Conservation (phyloP, 805 yeast species). For the Spathaspora girioi region DNA sequence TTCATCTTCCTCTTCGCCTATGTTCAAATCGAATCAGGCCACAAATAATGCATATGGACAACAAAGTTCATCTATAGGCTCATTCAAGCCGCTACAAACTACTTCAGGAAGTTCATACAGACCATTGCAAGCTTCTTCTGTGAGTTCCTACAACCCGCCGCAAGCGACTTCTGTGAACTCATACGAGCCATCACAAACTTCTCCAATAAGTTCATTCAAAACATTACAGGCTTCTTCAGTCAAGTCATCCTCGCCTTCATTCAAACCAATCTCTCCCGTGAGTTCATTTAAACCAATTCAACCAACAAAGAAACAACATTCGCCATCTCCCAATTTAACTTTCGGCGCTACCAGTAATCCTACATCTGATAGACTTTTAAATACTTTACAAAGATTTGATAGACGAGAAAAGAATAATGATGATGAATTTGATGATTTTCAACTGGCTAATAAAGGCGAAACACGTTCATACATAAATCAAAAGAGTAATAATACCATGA, state of each 20-base stretch:
- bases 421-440: conserved; percentile 28
- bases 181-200: background rate
- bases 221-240: background rate
- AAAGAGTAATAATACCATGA: background rate
- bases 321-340: conserved; percentile 5
- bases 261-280: background rate
- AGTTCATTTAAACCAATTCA: conserved; percentile 2
- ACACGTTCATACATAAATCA: background rate
- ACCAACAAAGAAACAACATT: background rate
- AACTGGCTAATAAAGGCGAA: conserved; percentile 5
- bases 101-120: conserved; percentile 1
- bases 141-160: conserved; percentile 1
- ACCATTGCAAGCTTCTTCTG: background rate
- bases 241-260: background rate
- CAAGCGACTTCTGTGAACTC: background rate
- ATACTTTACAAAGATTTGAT: conserved; percentile 20
- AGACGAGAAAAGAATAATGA: conserved; percentile 7
- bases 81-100: background rate
- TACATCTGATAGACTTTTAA: conserved; percentile 16
- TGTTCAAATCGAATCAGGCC: background rate
- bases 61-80: background rate
- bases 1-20: background rate
- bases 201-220: background rate
- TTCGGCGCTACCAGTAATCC: conserved; percentile 23
- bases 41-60: background rate